phyloP scores from a whole-genome alignment of 192 early-diverging fungal species.

The Coemansia sp. region DNA sequence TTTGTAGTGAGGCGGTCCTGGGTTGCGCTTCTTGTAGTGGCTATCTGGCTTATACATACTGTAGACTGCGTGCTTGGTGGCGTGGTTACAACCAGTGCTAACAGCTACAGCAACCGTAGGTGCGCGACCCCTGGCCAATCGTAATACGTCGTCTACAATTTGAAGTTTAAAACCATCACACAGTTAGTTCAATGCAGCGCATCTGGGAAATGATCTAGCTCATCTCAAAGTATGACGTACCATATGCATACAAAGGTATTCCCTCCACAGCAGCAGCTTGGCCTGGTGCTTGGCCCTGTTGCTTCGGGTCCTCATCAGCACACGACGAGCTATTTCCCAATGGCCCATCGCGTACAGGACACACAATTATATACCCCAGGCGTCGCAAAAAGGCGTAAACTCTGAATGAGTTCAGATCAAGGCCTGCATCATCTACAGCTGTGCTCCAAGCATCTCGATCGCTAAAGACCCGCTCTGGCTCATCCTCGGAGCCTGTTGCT shows the following conservation, averaged over 20 bases:
- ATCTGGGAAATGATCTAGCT: neutral
- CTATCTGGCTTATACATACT: slow-evolving; percentile 31
- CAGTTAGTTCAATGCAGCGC: neutral
- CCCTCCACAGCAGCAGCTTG: neutral
- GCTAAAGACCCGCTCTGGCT: neutral
- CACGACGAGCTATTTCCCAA: too few species aligned
- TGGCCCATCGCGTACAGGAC: neutral
- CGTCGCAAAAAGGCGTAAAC: slow-evolving; percentile 34
- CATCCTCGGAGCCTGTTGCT: neutral
- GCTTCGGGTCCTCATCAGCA: neutral
- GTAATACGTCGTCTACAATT: slow-evolving; percentile 26
- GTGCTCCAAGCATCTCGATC: slow-evolving; percentile 9
- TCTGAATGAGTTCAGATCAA: slow-evolving; percentile 27
- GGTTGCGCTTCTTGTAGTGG: slow-evolving; percentile 42
- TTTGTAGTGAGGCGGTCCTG: slow-evolving; percentile 33
- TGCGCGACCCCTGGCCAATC: neutral
- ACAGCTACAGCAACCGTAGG: neutral
- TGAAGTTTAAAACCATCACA: neutral
- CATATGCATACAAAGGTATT: neutral
- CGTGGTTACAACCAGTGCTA: too few species aligned
- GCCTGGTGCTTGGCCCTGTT: too few species aligned
- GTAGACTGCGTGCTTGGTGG: slow-evolving; percentile 3
- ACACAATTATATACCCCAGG: slow-evolving; percentile 35
- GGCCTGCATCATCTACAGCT: slow-evolving; percentile 11
- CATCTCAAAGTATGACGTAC: neutral